These are phyloP conservation scores for Penicillium polonicum DNA, from an alignment of 2,329 filamentous ascomycete species.

Conservation along the genomic window DNA sequence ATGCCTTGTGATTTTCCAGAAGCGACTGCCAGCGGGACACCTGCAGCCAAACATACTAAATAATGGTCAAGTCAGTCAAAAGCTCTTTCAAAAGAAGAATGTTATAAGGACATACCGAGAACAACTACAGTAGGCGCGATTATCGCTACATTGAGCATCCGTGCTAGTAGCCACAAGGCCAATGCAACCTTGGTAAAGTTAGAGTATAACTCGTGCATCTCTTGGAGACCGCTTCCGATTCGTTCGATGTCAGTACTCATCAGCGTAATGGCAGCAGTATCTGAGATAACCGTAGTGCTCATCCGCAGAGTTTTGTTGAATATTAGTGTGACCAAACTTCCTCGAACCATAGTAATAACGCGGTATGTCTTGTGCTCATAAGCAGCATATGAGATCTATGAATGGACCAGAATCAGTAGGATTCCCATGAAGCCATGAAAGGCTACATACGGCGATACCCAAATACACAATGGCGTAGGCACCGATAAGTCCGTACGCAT, in stretches of 20 bases:
- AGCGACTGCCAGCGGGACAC: conserved; percentile 16
- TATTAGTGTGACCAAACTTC: conserved; percentile 46
- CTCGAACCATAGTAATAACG: conserved; percentile 39
- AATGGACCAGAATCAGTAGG: background rate
- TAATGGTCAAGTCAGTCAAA: background rate
- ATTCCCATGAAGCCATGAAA: background rate
- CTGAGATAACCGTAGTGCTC: conserved; percentile 32
- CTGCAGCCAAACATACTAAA: conserved; percentile 17
- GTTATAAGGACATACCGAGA: conserved; percentile 4
- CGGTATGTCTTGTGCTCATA: conserved; percentile 40
- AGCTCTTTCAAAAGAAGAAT: background rate
- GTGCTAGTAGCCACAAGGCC: conserved; percentile 15
- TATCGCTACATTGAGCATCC: conserved; percentile 16
- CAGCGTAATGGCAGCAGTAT: conserved; percentile 44
- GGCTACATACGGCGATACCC: conserved; percentile 36
- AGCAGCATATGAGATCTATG: conserved; percentile 30
- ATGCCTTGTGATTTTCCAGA: conserved; percentile 17
- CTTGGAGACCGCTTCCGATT: conserved; percentile 15
- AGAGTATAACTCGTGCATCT: conserved; percentile 22
- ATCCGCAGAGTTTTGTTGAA: conserved; percentile 48
- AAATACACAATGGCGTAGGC: conserved; percentile 41
- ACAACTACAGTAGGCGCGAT: conserved; percentile 14
- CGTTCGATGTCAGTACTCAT: conserved; percentile 50
- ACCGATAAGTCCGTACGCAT: conserved; percentile 39
- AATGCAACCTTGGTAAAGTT: conserved; percentile 13